These are phyloP conservation scores for Sphaerulina musiva DNA, from an alignment of 2,329 filamentous ascomycete genomes.

Conservation along the genomic window DNA sequence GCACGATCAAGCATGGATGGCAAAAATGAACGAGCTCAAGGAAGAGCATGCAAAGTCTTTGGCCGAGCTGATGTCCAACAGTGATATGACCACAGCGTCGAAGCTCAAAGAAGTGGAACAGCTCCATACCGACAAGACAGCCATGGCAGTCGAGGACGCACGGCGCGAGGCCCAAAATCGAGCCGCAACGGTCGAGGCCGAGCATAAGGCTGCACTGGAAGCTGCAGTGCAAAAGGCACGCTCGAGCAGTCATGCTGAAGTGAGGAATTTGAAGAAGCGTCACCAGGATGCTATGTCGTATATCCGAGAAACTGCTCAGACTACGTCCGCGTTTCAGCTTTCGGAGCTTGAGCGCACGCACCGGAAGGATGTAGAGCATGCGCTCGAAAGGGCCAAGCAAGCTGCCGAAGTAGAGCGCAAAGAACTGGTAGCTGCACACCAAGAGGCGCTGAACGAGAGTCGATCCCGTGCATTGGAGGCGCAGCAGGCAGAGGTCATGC, in stretches of 20 bases:
- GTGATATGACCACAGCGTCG: constrained; percentile 13
- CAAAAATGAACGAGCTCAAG: constrained; percentile 19
- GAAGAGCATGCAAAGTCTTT: constrained; percentile 19
- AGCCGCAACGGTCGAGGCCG: constrained; percentile 10
- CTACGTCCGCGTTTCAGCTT: constrained; percentile 16
- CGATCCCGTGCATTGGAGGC: constrained; percentile 8
- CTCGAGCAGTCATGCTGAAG: constrained; percentile 19
- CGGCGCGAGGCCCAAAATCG: constrained; percentile 16
- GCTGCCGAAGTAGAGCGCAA: constrained; percentile 11
- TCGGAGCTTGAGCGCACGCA: constrained; percentile 22
- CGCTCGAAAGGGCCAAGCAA: constrained; percentile 11
- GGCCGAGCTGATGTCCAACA: constrained; percentile 11
- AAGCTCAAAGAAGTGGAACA: constrained; percentile 13
- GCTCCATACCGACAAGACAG: constrained; percentile 13
- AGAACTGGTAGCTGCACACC: constrained; percentile 11
- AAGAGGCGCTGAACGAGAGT: constrained; percentile 5
- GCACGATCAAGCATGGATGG: constrained; percentile 20
- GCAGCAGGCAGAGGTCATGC: constrained; percentile 14
- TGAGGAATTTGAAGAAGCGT: constrained; percentile 21
- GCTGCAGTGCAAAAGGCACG: constrained; percentile 19
- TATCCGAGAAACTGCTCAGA: constrained; percentile 20
- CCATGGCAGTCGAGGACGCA: constrained; percentile 14
- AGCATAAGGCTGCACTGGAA: constrained; percentile 22
- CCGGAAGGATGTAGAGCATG: constrained; percentile 17
- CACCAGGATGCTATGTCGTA: constrained; percentile 26